Percentiles rank a stretch among this genome's conserved stretches.
Conservation (phyloP, 148 eudicot genomes). For the Fagopyrum tataricum region DNA sequence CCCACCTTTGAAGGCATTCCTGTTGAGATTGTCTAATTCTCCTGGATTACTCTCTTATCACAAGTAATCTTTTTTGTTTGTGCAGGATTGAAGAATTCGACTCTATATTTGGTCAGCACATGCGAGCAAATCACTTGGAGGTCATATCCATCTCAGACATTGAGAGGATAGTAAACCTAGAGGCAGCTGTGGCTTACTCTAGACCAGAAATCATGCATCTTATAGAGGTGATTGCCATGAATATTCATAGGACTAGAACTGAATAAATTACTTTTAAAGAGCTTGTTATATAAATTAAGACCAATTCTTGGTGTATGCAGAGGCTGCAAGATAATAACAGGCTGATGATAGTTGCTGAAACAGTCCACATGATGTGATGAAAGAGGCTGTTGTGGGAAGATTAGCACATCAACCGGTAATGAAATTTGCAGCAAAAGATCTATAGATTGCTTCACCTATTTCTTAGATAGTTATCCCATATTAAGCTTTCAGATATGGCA, state of each 20-base stretch:
- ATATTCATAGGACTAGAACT: not conserved
- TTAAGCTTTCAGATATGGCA: not conserved
- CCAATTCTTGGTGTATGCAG: constrained; percentile 19
- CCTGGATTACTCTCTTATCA: constrained; percentile 6
- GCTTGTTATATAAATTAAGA: constrained; percentile 6
- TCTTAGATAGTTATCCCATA: not conserved
- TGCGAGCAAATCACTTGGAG: constrained; percentile 72
- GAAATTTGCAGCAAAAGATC: not conserved
- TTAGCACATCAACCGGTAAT: not conserved
- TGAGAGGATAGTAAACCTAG: constrained; percentile 56
- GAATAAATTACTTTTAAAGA: not conserved
- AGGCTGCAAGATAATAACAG: constrained; percentile 43
- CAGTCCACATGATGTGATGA: constrained; percentile 40
- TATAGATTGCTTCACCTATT: not conserved
- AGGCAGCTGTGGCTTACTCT: constrained; percentile 54
- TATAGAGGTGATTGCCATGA: constrained; percentile 47
- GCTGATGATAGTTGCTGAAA: constrained; percentile 35
- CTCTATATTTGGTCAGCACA: constrained; percentile 63
- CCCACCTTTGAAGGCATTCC: constrained; percentile 1
- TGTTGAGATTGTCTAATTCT: not conserved
- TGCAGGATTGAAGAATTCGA: constrained; percentile 70
- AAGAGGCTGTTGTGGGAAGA: constrained; percentile 4
- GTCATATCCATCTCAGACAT: constrained; percentile 63
- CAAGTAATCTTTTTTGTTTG: not conserved
- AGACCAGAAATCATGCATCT: constrained; percentile 52